Conservation (phyloP, 2,329 filamentous ascomycete genomes). For the Cordyceps farinosa region DNA sequence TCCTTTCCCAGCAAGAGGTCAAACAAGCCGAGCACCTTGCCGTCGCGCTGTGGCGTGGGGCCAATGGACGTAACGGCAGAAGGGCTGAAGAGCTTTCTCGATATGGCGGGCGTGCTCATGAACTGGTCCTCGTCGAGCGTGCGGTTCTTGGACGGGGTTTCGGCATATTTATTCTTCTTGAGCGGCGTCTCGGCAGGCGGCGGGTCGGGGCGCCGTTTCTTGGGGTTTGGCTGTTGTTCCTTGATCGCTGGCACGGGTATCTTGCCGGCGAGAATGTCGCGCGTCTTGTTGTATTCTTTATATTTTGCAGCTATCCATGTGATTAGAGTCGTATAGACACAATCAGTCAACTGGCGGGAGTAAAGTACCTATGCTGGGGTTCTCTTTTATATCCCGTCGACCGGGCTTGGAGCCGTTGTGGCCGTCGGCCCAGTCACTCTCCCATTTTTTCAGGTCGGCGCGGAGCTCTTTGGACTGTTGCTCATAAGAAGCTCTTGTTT, state of each 20-base stretch:
- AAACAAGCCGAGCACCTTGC: constrained; percentile 72
- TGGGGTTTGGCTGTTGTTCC: constrained; percentile 30
- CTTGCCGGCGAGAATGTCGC: constrained; percentile 57
- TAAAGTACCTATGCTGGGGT: constrained; percentile 63
- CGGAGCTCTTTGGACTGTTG: constrained; percentile 53
- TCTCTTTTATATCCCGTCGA: constrained; percentile 72
- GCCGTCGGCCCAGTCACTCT: constrained; percentile 59
- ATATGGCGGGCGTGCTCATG: constrained; percentile 53
- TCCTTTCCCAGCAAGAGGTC: constrained; percentile 59
- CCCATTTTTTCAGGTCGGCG: constrained; percentile 70
- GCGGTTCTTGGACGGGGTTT: constrained; percentile 45
- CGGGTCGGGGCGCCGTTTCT: constrained; percentile 41
- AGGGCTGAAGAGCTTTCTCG: constrained; percentile 59
- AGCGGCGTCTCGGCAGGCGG: constrained; percentile 43
- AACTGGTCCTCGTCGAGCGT: constrained; percentile 41
- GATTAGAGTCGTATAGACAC: neutral
- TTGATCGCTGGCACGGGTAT: constrained; percentile 39
- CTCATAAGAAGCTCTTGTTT: constrained; percentile 44
- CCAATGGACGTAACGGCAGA: constrained; percentile 60
- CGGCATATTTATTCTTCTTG: constrained; percentile 46
- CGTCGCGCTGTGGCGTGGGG: constrained; percentile 77
- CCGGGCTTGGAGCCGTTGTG: constrained; percentile 66
- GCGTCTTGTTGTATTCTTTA: constrained; percentile 67
- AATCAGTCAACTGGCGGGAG: neutral
- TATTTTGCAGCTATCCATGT: constrained; percentile 61